A percentile compares a stretch with the other conserved stretches of the same genome.
These are phyloP conservation scores for Populus ilicifolia DNA, from an alignment of 345 rosid genomes.

Conservation along the genomic window DNA sequence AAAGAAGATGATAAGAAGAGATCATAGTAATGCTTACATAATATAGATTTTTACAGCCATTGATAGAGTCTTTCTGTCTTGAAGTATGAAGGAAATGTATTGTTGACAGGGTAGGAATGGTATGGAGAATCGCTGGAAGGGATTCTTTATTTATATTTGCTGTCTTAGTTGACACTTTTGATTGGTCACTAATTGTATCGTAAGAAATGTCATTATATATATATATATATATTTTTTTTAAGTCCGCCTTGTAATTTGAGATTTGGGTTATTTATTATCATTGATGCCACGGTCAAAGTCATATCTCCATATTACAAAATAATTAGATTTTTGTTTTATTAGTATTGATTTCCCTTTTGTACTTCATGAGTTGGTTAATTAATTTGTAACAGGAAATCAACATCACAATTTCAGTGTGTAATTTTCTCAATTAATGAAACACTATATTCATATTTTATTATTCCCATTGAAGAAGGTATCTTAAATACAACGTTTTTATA, in stretches of 20 bases:
- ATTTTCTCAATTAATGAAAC: too few relatives aligned
- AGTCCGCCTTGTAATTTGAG: neutral
- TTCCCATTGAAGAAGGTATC: too few relatives aligned
- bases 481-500: too few relatives aligned
- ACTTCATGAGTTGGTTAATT: neutral
- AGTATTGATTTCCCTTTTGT: neutral
- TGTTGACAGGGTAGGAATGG: conserved; percentile 3
- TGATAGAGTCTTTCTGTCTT: conserved; percentile 4
- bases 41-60: conserved; percentile 61
- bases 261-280: neutral
- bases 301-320: neutral
- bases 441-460: too few relatives aligned
- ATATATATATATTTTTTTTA: neutral
- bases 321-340: neutral
- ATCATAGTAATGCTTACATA: conserved; percentile 36
- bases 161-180: neutral
- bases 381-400: neutral
- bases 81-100: neutral
- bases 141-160: conserved; percentile 29
- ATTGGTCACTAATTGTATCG: conserved; percentile 16
- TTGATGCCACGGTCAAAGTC: neutral
- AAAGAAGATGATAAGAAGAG: conserved; percentile 1
- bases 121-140: neutral
- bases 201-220: conserved; percentile 3
- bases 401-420: too few relatives aligned